phyloP scores from a whole-genome alignment of 305 asterid species.

The Rubia balearica region DNA sequence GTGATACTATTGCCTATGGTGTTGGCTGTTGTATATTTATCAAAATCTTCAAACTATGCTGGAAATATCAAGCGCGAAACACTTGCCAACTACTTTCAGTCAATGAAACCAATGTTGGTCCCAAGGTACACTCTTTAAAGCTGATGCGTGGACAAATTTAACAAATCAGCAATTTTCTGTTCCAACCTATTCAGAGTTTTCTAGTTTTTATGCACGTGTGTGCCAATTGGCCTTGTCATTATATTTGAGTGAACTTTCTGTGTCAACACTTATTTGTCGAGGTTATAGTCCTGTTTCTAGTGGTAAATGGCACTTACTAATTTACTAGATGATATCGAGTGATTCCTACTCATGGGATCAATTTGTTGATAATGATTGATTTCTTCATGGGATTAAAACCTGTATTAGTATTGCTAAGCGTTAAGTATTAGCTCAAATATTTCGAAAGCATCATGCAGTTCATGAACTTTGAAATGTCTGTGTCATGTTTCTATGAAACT shows the following conservation, averaged over 20 bases:
- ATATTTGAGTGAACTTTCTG: background rate
- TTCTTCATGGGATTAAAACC: background rate
- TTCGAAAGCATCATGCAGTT: conserved; percentile 8
- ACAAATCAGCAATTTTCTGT: background rate
- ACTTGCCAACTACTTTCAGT: conserved; percentile 57
- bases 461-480: background rate
- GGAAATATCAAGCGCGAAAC: conserved; percentile 61
- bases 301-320: background rate
- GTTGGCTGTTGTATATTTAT: conserved; percentile 76
- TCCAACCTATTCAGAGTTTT: background rate
- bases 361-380: background rate
- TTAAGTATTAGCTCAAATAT: background rate
- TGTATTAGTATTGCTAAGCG: background rate
- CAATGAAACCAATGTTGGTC: conserved; percentile 86
- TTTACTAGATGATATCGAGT: background rate
- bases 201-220: background rate
- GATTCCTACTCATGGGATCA: background rate
- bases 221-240: background rate
- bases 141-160: background rate
- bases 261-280: background rate
- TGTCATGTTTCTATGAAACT: background rate
- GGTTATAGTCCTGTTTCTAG: background rate
- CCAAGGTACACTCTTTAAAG: conserved; percentile 52
- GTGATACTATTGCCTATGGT: conserved; percentile 77
- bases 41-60: conserved; percentile 86